phyloP scores from a whole-genome alignment of 768 basidiomycete genomes.

The Dentipellis fragilis region DNA sequence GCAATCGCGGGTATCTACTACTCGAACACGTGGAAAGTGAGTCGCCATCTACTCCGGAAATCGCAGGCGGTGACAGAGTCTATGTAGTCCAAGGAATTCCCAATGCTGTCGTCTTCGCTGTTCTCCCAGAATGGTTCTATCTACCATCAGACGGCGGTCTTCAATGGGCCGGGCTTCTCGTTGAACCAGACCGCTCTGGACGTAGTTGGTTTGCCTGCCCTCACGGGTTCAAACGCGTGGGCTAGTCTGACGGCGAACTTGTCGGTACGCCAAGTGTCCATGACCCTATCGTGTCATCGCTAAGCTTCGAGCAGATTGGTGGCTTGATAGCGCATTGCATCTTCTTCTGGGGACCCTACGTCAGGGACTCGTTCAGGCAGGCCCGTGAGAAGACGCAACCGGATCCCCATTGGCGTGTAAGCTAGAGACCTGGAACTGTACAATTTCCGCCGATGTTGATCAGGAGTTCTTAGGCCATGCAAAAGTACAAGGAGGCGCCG shows the following conservation, averaged over 20 bases:
- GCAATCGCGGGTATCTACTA: slow-evolving; percentile 50
- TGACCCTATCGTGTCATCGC: background rate
- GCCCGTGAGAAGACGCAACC: slow-evolving; percentile 35
- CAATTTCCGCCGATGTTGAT: background rate
- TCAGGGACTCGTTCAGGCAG: slow-evolving; percentile 38
- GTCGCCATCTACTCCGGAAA: slow-evolving; percentile 18
- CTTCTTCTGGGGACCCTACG: slow-evolving; percentile 49
- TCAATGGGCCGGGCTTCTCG: slow-evolving; percentile 33
- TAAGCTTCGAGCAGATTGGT: slow-evolving; percentile 34
- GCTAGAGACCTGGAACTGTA: background rate
- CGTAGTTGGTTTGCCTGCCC: slow-evolving; percentile 30
- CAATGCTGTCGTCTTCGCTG: slow-evolving; percentile 51
- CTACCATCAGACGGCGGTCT: slow-evolving; percentile 46
- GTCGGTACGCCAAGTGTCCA: slow-evolving; percentile 20
- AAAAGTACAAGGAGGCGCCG: slow-evolving; percentile 50
- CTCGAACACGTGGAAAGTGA: slow-evolving; percentile 50
- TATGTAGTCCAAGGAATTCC: slow-evolving; percentile 39
- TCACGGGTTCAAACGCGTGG: slow-evolving; percentile 46
- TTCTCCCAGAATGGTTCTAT: slow-evolving; percentile 44
- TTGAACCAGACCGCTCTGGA: slow-evolving; percentile 46
- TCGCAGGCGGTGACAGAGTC: slow-evolving; percentile 9
- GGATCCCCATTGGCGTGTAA: slow-evolving; percentile 47
- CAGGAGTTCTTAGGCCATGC: slow-evolving; percentile 30
- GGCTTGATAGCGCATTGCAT: slow-evolving; percentile 46
- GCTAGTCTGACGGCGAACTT: slow-evolving; percentile 36